Evolutionary conservation across 2,329 filamentous ascomycete genomes (phyloP), one percentile per base, ranked within the genome.

Genomic region (Colletotrichum sp.): DNA sequence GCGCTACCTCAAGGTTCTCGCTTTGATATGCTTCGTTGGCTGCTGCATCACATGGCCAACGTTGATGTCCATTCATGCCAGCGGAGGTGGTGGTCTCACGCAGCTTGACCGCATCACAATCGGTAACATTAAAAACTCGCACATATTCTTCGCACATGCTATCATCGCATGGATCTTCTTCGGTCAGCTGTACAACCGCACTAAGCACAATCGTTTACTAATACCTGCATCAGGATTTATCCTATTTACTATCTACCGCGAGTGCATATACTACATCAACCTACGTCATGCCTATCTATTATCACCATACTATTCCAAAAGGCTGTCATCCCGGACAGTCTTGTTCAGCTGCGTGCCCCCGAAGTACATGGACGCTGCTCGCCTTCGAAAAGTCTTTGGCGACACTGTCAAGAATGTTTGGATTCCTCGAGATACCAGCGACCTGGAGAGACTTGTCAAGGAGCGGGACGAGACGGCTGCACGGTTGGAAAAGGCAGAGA

Each of bases 181-280:
- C 80, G 89, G 83, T 84, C 39, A 49, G 81, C 69, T 3, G 6
- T 25, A 27, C 22, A 9, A 8, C 32, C 12, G 3, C 1, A 22
- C 19, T 49, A 4, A 11, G n/a, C 4, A 11, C 32, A 32, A 9
- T 39, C 22, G 15, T 57, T n/a, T 36, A 2, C 69, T 76, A 4
- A 76, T 34, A 12, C 4, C 2, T 5, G 3, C 5, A 3, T 22
- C 19, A 84, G 87, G 92, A 72, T 98, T 99, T 83, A 90, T 99
- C 76, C 93, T 98, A 84, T 96, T 95, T 85, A 95, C 95, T 81
- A 92, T 99, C 71, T 95, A 95, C 34, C 92, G 97, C 77, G 97
- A 99, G 85, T 93, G 93, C 82, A 93, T 99, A 80, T 99, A 94
- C 90, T 98, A 96, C 85, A 95, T 98, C 87, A 98, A 98, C 81